Evolutionary conservation across 495 filamentous ascomycete species (phyloP).

Genomic region (Bacidia rubella): DNA sequence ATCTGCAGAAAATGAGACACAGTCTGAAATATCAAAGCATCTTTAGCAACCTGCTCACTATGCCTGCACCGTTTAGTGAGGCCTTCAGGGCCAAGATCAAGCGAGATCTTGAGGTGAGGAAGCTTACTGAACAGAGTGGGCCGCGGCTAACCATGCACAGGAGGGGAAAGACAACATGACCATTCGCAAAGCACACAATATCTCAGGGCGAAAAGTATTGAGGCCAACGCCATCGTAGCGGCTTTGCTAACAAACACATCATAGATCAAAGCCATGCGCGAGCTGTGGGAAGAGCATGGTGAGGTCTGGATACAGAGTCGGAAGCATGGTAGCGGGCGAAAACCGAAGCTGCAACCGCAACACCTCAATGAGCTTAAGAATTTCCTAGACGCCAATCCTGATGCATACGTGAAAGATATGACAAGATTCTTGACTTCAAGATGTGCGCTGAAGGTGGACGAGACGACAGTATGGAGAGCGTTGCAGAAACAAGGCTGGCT

Average conservation of each 20-base stretch:
- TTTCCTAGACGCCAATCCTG: constrained; percentile 11
- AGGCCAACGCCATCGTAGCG: neutral
- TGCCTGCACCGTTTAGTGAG: constrained; percentile 7
- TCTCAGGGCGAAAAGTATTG: neutral
- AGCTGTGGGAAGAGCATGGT: constrained; percentile 10
- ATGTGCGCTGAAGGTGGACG: constrained; percentile 6
- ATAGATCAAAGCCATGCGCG: constrained; percentile 9
- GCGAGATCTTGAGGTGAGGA: neutral
- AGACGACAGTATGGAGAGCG: constrained; percentile 5
- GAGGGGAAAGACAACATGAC: constrained; percentile 5
- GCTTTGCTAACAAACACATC: neutral
- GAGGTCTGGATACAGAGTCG: constrained; percentile 7
- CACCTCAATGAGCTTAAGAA: constrained; percentile 8
- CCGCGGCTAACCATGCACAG: neutral
- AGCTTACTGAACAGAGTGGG: neutral
- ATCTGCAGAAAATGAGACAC: neutral
- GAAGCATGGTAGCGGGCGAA: constrained; percentile 8
- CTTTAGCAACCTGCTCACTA: neutral
- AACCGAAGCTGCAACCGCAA: constrained; percentile 5
- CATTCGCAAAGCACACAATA: constrained; percentile 1
- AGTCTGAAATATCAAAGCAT: neutral
- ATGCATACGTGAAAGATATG: constrained; percentile 15
- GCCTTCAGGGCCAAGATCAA: constrained; percentile 5
- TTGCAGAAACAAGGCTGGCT: constrained; percentile 2
- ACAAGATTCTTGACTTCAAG: constrained; percentile 7